Evolutionary conservation across 768 basidiomycete genomes (phyloP), one percentile per base, ranked within the genome.

Genomic region (Phanerochaete carnosa): DNA sequence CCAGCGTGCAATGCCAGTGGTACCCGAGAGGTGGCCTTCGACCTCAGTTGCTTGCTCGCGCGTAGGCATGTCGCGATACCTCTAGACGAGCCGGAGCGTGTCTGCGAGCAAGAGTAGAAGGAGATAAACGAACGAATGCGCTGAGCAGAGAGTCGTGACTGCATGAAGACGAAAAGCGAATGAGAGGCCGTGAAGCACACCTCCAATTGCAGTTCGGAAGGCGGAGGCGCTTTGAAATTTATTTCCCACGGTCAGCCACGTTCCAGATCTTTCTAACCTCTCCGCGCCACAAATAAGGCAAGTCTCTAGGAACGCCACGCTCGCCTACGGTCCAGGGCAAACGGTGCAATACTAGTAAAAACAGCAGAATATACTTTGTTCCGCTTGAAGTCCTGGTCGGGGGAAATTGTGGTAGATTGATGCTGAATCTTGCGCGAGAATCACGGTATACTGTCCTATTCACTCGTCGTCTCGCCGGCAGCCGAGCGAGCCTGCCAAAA

Each of bases 91-190:
- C 51, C 63, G 26, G 71, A 45, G 51, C 73, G 72, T 13, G 74
- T 69, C 53, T 78, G 79, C 51, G 81, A 76, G 65, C 86, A 86
- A 45, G 83, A 78, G 72, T 84, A 83, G 69, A 83, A 81, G 30
- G 83, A 79, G 62, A 84, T 73, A 70, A 84, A 86, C 11, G 73
- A 72, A 22, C 80, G 82, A 69, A 83, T 77, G 35, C 78, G 73
- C 57, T 78, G 79, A 55, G 77, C 70, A 60, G 64, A 30, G 7
- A 59, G 49, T 13, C 63, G 53, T 23, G 60, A 50, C 26, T 53
- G 57, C 60, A 62, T 62, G 43, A 25, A 22, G 43, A 30, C 28
- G 30, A 55, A 28, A 47, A 56, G 53, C 28, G 23, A 43, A 33
- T 13, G 51, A 60, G 43, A 22, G 19, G 4, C 51, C n/a, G 51